These are phyloP conservation scores for Colletotrichum sp. DNA, from an alignment of 2,329 filamentous ascomycete species.

Conservation along the genomic window DNA sequence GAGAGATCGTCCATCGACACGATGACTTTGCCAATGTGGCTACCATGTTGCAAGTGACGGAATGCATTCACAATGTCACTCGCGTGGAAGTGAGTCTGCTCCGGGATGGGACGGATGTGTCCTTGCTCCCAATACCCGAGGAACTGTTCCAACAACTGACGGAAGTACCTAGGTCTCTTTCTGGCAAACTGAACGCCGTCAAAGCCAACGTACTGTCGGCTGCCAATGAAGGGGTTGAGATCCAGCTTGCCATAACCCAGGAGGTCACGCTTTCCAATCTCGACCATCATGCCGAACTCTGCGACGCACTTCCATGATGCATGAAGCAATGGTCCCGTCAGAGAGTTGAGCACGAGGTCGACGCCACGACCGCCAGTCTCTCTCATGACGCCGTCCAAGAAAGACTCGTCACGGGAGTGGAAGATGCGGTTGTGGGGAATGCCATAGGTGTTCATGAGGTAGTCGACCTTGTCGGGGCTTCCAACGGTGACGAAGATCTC, in stretches of 20 bases:
- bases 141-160: neutral
- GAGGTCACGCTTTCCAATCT: conserved; percentile 40
- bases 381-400: conserved; percentile 25
- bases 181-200: neutral
- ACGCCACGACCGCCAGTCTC: conserved; percentile 31
- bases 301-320: conserved; percentile 40
- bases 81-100: conserved; percentile 27
- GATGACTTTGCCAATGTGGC: conserved; percentile 51
- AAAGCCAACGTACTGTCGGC: conserved; percentile 30
- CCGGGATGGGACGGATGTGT: neutral
- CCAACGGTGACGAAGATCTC: conserved; percentile 28
- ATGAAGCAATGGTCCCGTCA: conserved; percentile 32
- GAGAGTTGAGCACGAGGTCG: conserved; percentile 35
- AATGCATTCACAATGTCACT: conserved; percentile 42
- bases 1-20: conserved; percentile 23
- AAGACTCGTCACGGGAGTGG: conserved; percentile 25
- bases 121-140: conserved; percentile 22
- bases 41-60: conserved; percentile 46
- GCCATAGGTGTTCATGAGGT: conserved; percentile 25
- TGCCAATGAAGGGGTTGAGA: conserved; percentile 47
- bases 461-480: conserved; percentile 30
- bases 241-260: conserved; percentile 42
- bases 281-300: conserved; percentile 36
- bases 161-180: neutral
- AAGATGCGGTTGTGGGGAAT: conserved; percentile 29